A percentile compares a stretch with the other conserved stretches of the same genome.
These are phyloP conservation scores for Hypoxylon sp. DNA, from an alignment of 2,329 filamentous ascomycete genomes.

Conservation along the genomic window DNA sequence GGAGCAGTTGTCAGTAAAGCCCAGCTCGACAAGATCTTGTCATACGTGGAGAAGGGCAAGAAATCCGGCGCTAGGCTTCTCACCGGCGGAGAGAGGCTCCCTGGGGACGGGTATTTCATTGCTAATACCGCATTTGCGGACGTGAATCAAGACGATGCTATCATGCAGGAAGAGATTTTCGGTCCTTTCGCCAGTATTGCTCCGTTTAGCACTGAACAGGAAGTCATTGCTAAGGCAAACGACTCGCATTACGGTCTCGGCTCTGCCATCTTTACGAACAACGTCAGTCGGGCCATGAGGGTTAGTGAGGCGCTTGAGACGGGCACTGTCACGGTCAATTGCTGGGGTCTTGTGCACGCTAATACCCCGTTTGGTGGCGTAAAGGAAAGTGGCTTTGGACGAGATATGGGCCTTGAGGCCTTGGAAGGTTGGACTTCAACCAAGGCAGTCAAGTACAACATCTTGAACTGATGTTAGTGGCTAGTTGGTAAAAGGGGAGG, in stretches of 20 bases:
- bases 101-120: constrained; percentile 37
- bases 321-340: constrained; percentile 55
- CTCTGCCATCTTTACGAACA: constrained; percentile 74
- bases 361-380: constrained; percentile 47
- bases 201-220: constrained; percentile 73
- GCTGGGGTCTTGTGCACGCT: constrained; percentile 21
- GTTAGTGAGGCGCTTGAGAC: constrained; percentile 66
- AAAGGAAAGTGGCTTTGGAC: constrained; percentile 54
- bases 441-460: constrained; percentile 23
- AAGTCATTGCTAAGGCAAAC: constrained; percentile 64
- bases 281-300: constrained; percentile 62
- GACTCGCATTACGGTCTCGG: constrained; percentile 75
- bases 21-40: constrained; percentile 13
- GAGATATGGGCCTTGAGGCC: constrained; percentile 43
- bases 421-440: constrained; percentile 19
- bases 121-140: constrained; percentile 39
- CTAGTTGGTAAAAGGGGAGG: neutral
- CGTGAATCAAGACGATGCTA: constrained; percentile 23
- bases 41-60: constrained; percentile 13
- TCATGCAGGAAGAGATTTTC: constrained; percentile 45
- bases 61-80: neutral
- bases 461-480: constrained; percentile 41
- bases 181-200: constrained; percentile 57
- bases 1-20: constrained; percentile 7
- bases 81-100: constrained; percentile 3